phyloP scores from a whole-genome alignment of 371 early-diverging fungal species.

The Mortierella sp. region DNA sequence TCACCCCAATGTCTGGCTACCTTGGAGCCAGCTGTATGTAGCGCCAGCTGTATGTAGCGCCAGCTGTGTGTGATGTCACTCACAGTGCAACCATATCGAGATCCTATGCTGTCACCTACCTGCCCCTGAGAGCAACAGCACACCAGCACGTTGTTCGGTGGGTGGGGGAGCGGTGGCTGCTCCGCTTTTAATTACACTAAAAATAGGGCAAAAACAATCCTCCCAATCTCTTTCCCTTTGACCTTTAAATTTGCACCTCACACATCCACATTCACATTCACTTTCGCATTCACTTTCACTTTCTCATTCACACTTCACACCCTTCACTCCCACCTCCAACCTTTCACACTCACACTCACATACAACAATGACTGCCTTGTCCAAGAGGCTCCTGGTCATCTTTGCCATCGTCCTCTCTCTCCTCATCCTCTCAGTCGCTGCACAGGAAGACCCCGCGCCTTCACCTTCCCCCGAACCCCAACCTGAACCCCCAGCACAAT shows the following conservation, averaged over 20 bases:
- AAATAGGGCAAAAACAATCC: neutral
- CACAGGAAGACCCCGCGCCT: neutral
- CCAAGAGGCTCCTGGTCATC: neutral
- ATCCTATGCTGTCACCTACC: no score
- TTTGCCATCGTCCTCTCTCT: constrained; percentile 14
- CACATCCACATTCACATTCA: neutral
- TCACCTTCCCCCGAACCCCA: neutral
- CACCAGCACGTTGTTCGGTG: neutral
- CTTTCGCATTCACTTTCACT: neutral
- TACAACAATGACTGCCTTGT: neutral
- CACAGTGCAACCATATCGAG: no score
- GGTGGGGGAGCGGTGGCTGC: neutral
- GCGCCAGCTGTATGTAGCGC: no score
- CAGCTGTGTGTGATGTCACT: no score
- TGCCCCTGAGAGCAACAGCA: neutral
- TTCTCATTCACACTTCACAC: neutral
- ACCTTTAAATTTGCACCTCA: neutral
- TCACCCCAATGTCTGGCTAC: no score
- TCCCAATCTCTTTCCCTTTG: neutral
- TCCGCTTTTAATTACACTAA: neutral
- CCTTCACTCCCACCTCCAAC: neutral
- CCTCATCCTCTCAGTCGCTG: neutral
- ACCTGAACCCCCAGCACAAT: neutral
- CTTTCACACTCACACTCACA: neutral
- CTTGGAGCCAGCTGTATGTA: no score